phyloP scores from a whole-genome alignment of 2,329 filamentous ascomycete genomes.

The Venturia aucupariae region DNA sequence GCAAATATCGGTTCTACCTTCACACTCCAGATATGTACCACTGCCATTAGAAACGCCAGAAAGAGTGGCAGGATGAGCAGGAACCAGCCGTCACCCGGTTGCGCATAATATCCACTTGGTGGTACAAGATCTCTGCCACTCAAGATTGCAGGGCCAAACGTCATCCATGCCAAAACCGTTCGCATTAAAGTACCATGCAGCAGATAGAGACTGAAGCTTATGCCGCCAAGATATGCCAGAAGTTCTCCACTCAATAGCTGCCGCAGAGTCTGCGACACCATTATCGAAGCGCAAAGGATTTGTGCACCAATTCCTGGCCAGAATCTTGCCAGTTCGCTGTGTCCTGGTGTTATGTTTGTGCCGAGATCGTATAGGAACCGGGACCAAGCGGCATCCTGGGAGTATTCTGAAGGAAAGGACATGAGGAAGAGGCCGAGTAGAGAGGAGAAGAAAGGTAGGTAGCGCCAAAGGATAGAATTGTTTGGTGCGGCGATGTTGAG shows the following conservation, averaged over 20 bases:
- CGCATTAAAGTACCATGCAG: conserved; percentile 23
- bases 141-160: conserved; percentile 17
- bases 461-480: conserved; percentile 17
- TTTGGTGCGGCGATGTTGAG: conserved; percentile 20
- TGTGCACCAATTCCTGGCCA: conserved; percentile 21
- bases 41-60: neutral
- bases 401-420: conserved; percentile 22
- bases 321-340: conserved; percentile 20
- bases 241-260: conserved; percentile 18
- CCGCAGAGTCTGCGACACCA: conserved; percentile 20
- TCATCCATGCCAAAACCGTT: conserved; percentile 21
- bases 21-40: neutral
- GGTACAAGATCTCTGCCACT: neutral
- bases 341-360: conserved; percentile 17
- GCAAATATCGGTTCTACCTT: conserved; percentile 11
- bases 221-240: conserved; percentile 22
- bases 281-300: conserved; percentile 20
- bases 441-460: conserved; percentile 19
- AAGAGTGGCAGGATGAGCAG: neutral
- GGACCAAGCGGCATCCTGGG: conserved; percentile 21
- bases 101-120: neutral
- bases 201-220: conserved; percentile 24
- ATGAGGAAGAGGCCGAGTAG: conserved; percentile 21
- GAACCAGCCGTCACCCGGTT: neutral
- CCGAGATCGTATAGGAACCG: conserved; percentile 16